phyloP scores from a whole-genome alignment of 768 basidiomycete genomes.

The Podaxis sp. region DNA sequence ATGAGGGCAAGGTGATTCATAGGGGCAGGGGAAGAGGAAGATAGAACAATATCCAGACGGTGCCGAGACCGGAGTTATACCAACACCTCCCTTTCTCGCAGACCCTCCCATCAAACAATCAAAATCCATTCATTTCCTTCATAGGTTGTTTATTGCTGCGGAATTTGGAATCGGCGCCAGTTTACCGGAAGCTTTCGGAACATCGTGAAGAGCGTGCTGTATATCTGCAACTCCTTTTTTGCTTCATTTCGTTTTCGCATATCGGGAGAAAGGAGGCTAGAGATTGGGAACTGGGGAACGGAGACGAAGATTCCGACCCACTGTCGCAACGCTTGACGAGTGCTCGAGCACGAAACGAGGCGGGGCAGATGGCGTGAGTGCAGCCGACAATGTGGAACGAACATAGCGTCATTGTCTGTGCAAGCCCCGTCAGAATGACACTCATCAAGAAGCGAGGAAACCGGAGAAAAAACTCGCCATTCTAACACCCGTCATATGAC shows the following conservation, averaged over 20 bases:
- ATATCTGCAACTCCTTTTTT: slow-evolving; percentile 9
- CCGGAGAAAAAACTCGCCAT: neutral
- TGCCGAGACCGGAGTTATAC: neutral
- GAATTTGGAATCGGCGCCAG: neutral
- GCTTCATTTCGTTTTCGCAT: slow-evolving; percentile 2
- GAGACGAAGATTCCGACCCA: neutral
- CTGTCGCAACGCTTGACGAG: slow-evolving; percentile 1
- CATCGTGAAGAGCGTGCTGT: neutral
- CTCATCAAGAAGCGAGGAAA: neutral
- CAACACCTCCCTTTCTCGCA: neutral
- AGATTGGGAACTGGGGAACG: neutral
- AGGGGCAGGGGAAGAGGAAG: neutral
- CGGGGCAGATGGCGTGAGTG: slow-evolving; percentile 7
- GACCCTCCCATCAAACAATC: neutral
- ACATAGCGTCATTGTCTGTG: neutral
- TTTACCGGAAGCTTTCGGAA: neutral
- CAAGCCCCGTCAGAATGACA: neutral
- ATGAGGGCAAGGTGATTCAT: neutral
- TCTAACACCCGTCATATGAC: neutral
- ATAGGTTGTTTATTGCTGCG: neutral
- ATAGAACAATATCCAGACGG: slow-evolving; percentile 10
- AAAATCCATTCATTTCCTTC: neutral
- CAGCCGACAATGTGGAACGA: slow-evolving; percentile 8
- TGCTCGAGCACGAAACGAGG: slow-evolving; percentile 2
- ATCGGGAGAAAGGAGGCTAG: neutral